Evolutionary conservation across 2,329 filamentous ascomycete species (phyloP).

Genomic region (Colletotrichum graminicola): DNA sequence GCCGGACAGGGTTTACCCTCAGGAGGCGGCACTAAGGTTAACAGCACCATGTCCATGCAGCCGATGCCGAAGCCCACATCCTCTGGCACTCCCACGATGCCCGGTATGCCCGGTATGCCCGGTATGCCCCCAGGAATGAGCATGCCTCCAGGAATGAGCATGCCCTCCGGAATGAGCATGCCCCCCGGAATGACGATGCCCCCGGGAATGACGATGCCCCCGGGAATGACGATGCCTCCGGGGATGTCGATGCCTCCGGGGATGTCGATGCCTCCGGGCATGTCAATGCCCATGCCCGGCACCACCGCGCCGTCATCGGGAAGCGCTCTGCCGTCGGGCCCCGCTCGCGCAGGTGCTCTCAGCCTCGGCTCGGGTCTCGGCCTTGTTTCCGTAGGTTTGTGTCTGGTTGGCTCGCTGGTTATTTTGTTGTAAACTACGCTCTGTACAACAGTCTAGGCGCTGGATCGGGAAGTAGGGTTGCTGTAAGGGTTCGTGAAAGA

Average conservation of each 20-base stretch:
- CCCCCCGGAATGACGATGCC: constrained; percentile 30
- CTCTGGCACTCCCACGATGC: constrained; percentile 19
- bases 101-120: constrained; percentile 32
- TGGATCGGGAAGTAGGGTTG: neutral
- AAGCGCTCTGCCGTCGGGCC: constrained; percentile 30
- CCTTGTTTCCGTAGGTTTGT: constrained; percentile 20
- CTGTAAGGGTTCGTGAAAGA: neutral
- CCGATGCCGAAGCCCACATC: constrained; percentile 16
- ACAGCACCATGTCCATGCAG: constrained; percentile 18
- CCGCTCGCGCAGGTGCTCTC: constrained; percentile 19
- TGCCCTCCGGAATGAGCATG: constrained; percentile 30
- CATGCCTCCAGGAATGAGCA: constrained; percentile 23
- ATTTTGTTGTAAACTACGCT: constrained; percentile 13
- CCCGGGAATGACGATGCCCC: constrained; percentile 28
- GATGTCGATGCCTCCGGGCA: constrained; percentile 6
- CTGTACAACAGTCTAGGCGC: neutral
- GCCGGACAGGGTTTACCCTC: constrained; percentile 32
- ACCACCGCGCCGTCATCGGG: constrained; percentile 20
- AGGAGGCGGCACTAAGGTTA: constrained; percentile 19
- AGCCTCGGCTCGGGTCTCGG: constrained; percentile 2
- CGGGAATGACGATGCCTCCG: constrained; percentile 26
- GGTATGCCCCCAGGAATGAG: constrained; percentile 35
- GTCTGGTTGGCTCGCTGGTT: constrained; percentile 23
- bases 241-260: constrained; percentile 26
- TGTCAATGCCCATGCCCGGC: constrained; percentile 34